phyloP scores from a whole-genome alignment of 2,329 filamentous ascomycete genomes.

The Lasiodiplodia hormozganensis region DNA sequence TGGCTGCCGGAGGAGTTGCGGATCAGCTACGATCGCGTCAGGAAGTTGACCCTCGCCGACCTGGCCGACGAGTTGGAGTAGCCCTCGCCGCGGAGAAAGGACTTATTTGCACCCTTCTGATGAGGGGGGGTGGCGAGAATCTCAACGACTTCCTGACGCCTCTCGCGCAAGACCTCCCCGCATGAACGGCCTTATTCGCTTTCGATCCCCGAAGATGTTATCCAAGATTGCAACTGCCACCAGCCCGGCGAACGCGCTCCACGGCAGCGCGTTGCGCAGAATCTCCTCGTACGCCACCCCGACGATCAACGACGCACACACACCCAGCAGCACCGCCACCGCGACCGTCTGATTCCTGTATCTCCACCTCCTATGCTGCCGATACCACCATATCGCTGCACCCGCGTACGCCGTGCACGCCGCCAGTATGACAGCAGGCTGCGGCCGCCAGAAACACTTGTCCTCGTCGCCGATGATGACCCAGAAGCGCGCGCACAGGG shows the following conservation, averaged over 20 bases:
- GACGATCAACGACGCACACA: not conserved
- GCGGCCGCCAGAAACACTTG: not conserved
- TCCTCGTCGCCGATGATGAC: not conserved
- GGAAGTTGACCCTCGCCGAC: conserved; percentile 6
- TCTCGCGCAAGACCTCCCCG: no score
- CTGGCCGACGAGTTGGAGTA: conserved; percentile 18
- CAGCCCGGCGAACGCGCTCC: not conserved
- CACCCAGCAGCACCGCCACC: not conserved
- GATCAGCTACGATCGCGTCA: conserved; percentile 19
- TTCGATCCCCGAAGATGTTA: not conserved
- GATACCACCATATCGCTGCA: not conserved
- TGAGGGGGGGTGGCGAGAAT: no score
- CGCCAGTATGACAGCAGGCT: not conserved
- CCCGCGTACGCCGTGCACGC: not conserved
- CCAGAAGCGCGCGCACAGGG: not conserved
- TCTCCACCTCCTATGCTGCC: not conserved
- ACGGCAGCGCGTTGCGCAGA: not conserved
- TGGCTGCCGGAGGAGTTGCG: conserved; percentile 22
- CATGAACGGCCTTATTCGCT: no score
- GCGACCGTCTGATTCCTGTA: not conserved
- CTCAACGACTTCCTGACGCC: not conserved
- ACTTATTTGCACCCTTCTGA: not conserved
- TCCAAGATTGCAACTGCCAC: not conserved
- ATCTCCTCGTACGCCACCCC: not conserved
- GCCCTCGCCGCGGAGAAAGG: not conserved